Base-by-base conservation (phyloP, 768 basidiomycete genomes). In the Trametes gibbosa region DNA sequence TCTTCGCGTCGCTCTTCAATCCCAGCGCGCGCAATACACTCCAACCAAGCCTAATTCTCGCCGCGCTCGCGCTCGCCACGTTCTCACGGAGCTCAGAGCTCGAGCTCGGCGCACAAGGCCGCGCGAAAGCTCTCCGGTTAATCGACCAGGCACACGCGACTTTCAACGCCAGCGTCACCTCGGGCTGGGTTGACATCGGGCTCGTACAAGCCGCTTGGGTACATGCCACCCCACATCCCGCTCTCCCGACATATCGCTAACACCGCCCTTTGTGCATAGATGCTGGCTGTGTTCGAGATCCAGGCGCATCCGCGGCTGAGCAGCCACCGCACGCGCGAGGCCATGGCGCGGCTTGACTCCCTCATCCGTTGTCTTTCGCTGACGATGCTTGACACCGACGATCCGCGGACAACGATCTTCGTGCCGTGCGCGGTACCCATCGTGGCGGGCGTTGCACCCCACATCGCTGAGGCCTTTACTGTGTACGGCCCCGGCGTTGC, bases 281-380 rank as follows among this genome's bases (percentile, higher is more conserved):
- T 91, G 32, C 70, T 91, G 32, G 81, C 88, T 5, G 71, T 89
- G 58, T 90, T 90, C 61, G 87, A 90, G 68, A 72, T 88, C 60
- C 87, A 83, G 59, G 79, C 84, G 0, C 87, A 90, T 68, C 88
- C 87, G 6, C 63, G 74, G 43, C 81, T 86, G 68, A 78, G 81
- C 0, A 70, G 72, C 1, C 72, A 77, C 43, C 80, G 88, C 40
- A 76, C 79, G 40, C 72, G 74, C 13, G 85, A 85, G 21, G 73
- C 84, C 5, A 70, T 90, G 71, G 54, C 79, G 45, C 76, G 83
- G 68, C 78, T 91, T n/a, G 90, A 90, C 67, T 81, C 80, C 1
- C 81, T 90, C 51, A 84, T 92, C 50, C 84, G 83, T 24, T 43
- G 39, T 12, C 76, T 89, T 7, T 77, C 79, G 5, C 71, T 90